These are phyloP conservation scores for Prunus persica DNA, from an alignment of 306 rosid genomes.

Conservation along the genomic window DNA sequence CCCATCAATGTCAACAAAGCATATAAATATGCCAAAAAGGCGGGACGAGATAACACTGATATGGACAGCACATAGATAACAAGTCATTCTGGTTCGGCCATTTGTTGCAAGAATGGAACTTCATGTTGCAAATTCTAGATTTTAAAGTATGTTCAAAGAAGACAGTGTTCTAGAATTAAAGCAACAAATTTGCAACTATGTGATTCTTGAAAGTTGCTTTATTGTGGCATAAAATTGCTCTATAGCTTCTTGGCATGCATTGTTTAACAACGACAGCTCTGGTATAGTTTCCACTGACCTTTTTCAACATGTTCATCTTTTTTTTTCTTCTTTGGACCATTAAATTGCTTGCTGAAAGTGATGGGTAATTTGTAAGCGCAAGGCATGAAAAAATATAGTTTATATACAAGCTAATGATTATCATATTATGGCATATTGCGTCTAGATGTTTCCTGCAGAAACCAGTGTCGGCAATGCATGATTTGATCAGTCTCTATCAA, in stretches of 20 bases:
- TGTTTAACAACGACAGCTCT: not conserved
- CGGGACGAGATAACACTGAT: not conserved
- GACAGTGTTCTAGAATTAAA: not conserved
- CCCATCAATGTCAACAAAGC: not conserved
- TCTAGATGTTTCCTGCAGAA: conserved; percentile 31
- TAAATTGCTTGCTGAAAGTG: not conserved
- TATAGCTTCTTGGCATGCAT: not conserved
- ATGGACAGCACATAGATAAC: not conserved
- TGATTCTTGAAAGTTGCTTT: not conserved
- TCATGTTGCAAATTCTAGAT: not conserved
- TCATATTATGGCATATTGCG: not conserved
- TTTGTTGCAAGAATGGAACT: not conserved
- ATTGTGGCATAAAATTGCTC: not conserved
- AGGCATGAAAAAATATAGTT: not conserved
- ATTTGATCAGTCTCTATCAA: conserved; percentile 31
- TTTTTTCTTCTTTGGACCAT: too few relatives aligned
- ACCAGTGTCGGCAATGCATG: conserved; percentile 4
- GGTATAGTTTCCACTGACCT: not conserved
- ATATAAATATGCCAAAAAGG: not conserved
- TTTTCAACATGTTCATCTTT: not conserved
- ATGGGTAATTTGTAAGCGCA: conserved; percentile 3
- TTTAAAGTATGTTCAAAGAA: not conserved
- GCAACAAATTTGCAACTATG: not conserved
- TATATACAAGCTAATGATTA: not conserved
- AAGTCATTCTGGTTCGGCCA: conserved; percentile 7